A percentile compares a stretch with the other conserved stretches of the same genome.
Conservation (phyloP, 2,329 filamentous ascomycete species). For the Penicillium sclerotigenum region DNA sequence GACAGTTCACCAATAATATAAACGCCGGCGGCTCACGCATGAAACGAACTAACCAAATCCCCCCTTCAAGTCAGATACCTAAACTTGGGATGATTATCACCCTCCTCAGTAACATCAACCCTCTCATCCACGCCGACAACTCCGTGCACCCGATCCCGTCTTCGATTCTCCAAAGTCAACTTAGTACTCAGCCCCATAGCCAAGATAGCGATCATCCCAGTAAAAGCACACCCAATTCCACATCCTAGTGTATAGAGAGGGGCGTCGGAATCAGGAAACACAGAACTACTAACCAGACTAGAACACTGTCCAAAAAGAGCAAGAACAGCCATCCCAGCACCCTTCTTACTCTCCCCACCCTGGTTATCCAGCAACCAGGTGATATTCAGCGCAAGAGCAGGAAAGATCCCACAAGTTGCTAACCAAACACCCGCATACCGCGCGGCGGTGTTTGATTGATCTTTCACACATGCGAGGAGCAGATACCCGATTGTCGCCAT, state of each 20-base stretch:
- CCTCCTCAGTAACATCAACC: slow-evolving; percentile 26
- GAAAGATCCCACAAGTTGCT: slow-evolving; percentile 29
- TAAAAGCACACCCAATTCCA: slow-evolving; percentile 24
- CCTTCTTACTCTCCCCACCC: slow-evolving; percentile 25
- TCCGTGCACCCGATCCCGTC: slow-evolving; percentile 23
- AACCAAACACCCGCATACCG: slow-evolving; percentile 42
- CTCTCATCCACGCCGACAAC: slow-evolving; percentile 11
- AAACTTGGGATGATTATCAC: slow-evolving; percentile 22
- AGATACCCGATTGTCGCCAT: slow-evolving; percentile 37
- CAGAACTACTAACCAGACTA: slow-evolving; percentile 24
- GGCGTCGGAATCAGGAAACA: slow-evolving; percentile 22
- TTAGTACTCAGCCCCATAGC: slow-evolving; percentile 18
- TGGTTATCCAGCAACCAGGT: slow-evolving; percentile 31
- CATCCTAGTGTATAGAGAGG: slow-evolving; percentile 24
- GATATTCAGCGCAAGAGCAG: slow-evolving; percentile 23
- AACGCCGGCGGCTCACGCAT: neutral
- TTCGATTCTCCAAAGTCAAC: slow-evolving; percentile 20
- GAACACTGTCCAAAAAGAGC: slow-evolving; percentile 26
- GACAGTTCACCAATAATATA: neutral
- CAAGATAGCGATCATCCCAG: slow-evolving; percentile 22
- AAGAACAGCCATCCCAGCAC: slow-evolving; percentile 24
- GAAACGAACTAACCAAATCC: neutral
- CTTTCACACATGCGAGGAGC: slow-evolving; percentile 27
- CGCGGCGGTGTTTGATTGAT: slow-evolving; percentile 24
- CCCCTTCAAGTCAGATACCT: slow-evolving; percentile 21